These are phyloP conservation scores for Acanthamoeba lenticulata DNA, from an alignment of 208 protist genomes.

Conservation along the genomic window DNA sequence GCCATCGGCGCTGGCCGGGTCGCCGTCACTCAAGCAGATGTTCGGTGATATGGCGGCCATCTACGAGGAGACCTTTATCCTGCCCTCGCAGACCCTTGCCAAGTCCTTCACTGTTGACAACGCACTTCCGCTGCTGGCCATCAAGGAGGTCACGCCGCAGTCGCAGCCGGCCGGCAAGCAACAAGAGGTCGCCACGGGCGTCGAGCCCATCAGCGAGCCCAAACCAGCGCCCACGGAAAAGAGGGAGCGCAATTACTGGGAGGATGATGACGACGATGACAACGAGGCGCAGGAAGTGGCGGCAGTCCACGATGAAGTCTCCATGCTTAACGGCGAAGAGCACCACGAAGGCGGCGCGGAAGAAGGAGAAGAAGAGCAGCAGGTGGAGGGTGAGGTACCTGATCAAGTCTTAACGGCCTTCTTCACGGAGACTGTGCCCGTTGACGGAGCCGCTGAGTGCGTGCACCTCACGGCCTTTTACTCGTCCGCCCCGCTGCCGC, in stretches of 20 bases:
- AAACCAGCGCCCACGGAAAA: background rate
- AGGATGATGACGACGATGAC: background rate
- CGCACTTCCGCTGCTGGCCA: background rate
- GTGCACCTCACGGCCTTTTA: constrained; percentile 11
- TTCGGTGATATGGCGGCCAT: constrained; percentile 40
- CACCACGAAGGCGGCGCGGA: background rate
- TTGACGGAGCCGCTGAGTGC: background rate
- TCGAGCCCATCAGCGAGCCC: background rate
- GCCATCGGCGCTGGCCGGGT: background rate
- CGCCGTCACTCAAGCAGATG: background rate
- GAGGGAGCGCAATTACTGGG: constrained; percentile 33
- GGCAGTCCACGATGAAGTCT: background rate
- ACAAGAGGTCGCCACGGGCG: background rate
- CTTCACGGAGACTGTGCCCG: background rate
- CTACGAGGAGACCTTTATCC: constrained; percentile 39
- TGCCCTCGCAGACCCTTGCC: constrained; percentile 44
- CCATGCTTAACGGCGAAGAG: background rate
- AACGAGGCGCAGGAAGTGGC: background rate
- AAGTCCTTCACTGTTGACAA: constrained; percentile 10
- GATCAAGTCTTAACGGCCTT: constrained; percentile 40
- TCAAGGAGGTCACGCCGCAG: constrained; percentile 1
- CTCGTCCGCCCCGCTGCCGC: background rate
- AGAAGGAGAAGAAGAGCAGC: background rate
- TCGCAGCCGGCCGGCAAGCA: background rate
- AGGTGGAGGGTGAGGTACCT: background rate